phyloP scores from a whole-genome alignment of 257 asterid species.

The Ligustrum vulgare region DNA sequence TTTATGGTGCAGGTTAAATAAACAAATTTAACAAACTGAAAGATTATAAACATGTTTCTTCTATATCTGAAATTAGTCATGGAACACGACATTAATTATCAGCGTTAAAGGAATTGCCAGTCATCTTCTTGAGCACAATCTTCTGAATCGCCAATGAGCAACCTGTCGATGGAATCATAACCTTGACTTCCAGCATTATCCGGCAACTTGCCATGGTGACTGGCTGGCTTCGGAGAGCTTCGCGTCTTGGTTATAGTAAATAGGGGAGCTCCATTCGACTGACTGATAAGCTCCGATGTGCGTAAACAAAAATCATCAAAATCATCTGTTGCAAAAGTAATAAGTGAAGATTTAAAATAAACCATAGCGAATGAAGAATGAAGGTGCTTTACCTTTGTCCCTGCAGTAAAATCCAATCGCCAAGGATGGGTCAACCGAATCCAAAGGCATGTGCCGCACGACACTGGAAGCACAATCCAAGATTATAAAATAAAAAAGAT shows the following conservation, averaged over 20 bases:
- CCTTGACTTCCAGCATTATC: slow-evolving; percentile 28
- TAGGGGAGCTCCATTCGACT: slow-evolving; percentile 85
- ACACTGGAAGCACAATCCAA: slow-evolving; percentile 46
- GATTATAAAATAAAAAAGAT: slow-evolving; percentile 11
- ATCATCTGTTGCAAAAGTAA: slow-evolving; percentile 53
- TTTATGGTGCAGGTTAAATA: not conserved
- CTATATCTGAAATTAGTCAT: not conserved
- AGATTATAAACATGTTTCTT: not conserved
- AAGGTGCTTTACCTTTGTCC: slow-evolving; percentile 42
- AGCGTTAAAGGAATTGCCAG: slow-evolving; percentile 81
- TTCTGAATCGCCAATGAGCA: slow-evolving; percentile 31
- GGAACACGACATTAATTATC: slow-evolving; percentile 1
- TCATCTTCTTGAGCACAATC: slow-evolving; percentile 72
- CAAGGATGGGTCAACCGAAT: slow-evolving; percentile 83
- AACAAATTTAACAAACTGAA: not conserved
- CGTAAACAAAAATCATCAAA: slow-evolving; percentile 79
- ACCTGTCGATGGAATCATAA: slow-evolving; percentile 30
- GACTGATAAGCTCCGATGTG: slow-evolving; percentile 57
- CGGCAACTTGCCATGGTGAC: slow-evolving; percentile 17
- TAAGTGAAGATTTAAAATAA: not conserved
- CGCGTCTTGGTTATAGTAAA: slow-evolving; percentile 69
- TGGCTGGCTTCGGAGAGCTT: slow-evolving; percentile 30
- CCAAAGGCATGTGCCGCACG: slow-evolving; percentile 71
- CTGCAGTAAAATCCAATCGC: slow-evolving; percentile 64
- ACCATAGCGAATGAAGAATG: slow-evolving; percentile 1